Conservation (phyloP, 306 rosid genomes). For the Macrotyloma uniflorum region DNA sequence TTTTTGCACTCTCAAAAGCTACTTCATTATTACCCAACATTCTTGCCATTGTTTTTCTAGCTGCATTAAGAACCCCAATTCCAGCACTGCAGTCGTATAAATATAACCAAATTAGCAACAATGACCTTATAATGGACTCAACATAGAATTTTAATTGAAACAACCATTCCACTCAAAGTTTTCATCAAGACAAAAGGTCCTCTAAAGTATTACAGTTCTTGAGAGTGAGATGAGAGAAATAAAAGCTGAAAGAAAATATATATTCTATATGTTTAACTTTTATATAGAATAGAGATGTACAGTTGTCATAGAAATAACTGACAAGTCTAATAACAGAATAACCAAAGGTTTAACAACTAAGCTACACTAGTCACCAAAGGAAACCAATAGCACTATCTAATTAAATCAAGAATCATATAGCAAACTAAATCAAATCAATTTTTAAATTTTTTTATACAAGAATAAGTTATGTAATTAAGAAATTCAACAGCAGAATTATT, state of each 20-base stretch:
- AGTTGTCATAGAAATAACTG: too few species aligned
- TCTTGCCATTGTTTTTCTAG: slow-evolving; percentile 98
- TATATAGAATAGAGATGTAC: too few species aligned
- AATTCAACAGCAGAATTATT: not conserved
- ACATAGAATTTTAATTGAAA: slow-evolving; percentile 21
- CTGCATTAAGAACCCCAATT: slow-evolving; percentile 90
- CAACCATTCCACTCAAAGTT: slow-evolving; percentile 6
- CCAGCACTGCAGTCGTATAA: slow-evolving; percentile 85
- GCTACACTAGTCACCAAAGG: too few species aligned
- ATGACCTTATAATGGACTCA: slow-evolving; percentile 21
- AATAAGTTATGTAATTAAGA: not conserved
- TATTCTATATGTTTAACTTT: too few species aligned
- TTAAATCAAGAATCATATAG: not conserved
- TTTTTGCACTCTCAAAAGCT: slow-evolving; percentile 85
- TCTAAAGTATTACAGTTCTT: too few species aligned
- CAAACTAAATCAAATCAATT: not conserved
- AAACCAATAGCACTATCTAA: slow-evolving; percentile 17
- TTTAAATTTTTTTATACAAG: not conserved
- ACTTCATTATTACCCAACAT: slow-evolving; percentile 90
- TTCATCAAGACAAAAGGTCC: slow-evolving; percentile 19
- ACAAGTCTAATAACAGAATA: too few species aligned
- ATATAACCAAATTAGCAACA: slow-evolving; percentile 35
- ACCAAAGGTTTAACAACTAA: too few species aligned
- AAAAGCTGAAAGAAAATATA: too few species aligned
- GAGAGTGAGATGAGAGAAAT: too few species aligned